Percentiles rank a stretch among this genome's conserved stretches.
Conservation (phyloP, 208 protist species). For the Angomonas deanei region DNA sequence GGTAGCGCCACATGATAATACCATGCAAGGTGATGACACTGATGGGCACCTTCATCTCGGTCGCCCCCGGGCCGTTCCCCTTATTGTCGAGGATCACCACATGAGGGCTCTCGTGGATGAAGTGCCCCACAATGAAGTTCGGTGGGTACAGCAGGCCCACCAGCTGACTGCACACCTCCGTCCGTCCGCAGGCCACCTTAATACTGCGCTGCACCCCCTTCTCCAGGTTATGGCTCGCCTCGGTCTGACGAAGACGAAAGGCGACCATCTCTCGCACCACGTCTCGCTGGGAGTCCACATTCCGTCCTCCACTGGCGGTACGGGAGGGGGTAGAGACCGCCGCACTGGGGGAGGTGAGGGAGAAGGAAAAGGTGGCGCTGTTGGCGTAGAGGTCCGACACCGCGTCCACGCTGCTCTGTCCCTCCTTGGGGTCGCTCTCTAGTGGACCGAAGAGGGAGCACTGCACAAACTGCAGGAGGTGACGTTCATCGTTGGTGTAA, state of each 20-base stretch:
- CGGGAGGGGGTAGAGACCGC: constrained; percentile 45
- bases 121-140: constrained; percentile 58
- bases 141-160: constrained; percentile 81
- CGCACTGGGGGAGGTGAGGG: constrained; percentile 51
- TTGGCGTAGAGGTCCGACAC: constrained; percentile 70
- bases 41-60: constrained; percentile 59
- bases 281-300: constrained; percentile 27
- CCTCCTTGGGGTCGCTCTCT: constrained; percentile 25
- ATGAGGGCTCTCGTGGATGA: constrained; percentile 55
- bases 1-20: constrained; percentile 70
- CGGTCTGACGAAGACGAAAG: constrained; percentile 69
- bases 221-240: constrained; percentile 82
- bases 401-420: constrained; percentile 49
- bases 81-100: constrained; percentile 71
- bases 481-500: constrained; percentile 33
- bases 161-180: constrained; percentile 75
- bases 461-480: constrained; percentile 72
- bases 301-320: constrained; percentile 21
- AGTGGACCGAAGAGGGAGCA: constrained; percentile 42
- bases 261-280: constrained; percentile 76
- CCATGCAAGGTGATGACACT: constrained; percentile 78
- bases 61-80: constrained; percentile 28
- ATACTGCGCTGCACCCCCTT: constrained; percentile 47
- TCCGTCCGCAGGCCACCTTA: constrained; percentile 60
- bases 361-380: constrained; percentile 55